Percentiles rank a stretch among this genome's conserved stretches.
phyloP scores from a whole-genome alignment of 495 filamentous ascomycete species.

The Aspergillus leporis region DNA sequence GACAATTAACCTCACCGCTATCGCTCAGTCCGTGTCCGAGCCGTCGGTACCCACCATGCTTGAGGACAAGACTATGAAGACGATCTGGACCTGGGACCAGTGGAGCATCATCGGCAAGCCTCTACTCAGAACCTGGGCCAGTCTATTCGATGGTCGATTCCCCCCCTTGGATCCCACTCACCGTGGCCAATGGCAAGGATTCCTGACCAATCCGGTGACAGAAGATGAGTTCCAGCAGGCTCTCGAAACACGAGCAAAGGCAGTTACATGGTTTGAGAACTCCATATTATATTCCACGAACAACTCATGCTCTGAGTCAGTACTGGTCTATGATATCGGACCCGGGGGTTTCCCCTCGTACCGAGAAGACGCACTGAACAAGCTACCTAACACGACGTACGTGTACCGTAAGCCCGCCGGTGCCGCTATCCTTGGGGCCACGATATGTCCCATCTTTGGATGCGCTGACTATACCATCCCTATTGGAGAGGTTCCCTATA shows the following conservation, averaged over 20 bases:
- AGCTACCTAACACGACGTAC: background rate
- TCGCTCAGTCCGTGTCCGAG: background rate
- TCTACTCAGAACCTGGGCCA: background rate
- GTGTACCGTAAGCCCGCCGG: background rate
- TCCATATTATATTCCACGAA: background rate
- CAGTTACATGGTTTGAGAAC: background rate
- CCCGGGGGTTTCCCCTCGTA: background rate
- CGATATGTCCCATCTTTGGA: background rate
- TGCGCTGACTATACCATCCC: slow-evolving; percentile 5
- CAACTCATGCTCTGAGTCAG: background rate
- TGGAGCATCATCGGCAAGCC: background rate
- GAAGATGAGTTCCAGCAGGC: background rate
- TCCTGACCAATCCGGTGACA: background rate
- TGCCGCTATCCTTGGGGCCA: background rate
- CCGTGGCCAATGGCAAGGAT: background rate
- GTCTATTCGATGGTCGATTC: background rate
- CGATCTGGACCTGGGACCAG: background rate
- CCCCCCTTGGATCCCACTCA: background rate
- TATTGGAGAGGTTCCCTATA: background rate
- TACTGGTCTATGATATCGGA: background rate
- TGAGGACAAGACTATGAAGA: background rate
- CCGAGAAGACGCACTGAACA: background rate
- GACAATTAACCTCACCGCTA: background rate
- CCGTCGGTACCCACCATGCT: background rate
- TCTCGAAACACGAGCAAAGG: background rate